Evolutionary conservation across 1,284 basidiomycete genomes (phyloP).

Genomic region (Peniophora sp.): DNA sequence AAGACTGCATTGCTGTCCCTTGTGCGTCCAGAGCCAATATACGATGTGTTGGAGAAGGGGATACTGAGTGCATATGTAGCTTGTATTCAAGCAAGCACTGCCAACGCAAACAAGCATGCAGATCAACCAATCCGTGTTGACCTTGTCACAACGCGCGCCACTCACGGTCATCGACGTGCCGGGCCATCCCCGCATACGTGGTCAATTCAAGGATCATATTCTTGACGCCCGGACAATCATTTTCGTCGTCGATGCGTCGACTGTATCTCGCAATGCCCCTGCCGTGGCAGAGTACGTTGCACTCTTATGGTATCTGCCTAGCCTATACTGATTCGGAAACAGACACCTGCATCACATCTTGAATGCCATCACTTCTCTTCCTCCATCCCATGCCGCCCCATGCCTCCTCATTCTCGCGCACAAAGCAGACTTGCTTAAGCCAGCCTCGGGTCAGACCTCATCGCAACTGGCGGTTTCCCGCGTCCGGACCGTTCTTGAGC

Average conservation of each 20-base stretch:
- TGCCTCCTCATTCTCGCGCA: conserved; percentile 61
- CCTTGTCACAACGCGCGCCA: conserved; percentile 30
- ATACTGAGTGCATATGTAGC: conserved; percentile 26
- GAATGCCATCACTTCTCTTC: conserved; percentile 60
- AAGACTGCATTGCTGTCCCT: conserved; percentile 64
- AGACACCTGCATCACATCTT: conserved; percentile 69
- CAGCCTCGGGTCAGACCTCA: conserved; percentile 30
- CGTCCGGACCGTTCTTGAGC: conserved; percentile 67
- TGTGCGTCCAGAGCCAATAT: conserved; percentile 27
- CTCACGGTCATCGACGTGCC: conserved; percentile 64
- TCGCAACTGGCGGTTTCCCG: conserved; percentile 55
- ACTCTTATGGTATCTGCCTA: not conserved
- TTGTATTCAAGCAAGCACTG: conserved; percentile 54
- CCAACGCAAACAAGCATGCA: conserved; percentile 71
- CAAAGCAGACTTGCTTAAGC: conserved; percentile 63
- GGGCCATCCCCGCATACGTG: conserved; percentile 68
- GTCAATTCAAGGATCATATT: conserved; percentile 61
- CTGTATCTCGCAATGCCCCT: conserved; percentile 62
- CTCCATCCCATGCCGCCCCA: conserved; percentile 57
- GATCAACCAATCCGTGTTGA: conserved; percentile 45
- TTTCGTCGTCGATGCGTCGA: conserved; percentile 72
- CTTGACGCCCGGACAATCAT: conserved; percentile 52
- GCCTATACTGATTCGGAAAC: not conserved
- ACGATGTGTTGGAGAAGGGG: not conserved
- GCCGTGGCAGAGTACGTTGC: conserved; percentile 68